Percentiles rank a stretch among this genome's conserved stretches.
Conservation (phyloP, 441 rosid species). For the Eutrema salsugineum region DNA sequence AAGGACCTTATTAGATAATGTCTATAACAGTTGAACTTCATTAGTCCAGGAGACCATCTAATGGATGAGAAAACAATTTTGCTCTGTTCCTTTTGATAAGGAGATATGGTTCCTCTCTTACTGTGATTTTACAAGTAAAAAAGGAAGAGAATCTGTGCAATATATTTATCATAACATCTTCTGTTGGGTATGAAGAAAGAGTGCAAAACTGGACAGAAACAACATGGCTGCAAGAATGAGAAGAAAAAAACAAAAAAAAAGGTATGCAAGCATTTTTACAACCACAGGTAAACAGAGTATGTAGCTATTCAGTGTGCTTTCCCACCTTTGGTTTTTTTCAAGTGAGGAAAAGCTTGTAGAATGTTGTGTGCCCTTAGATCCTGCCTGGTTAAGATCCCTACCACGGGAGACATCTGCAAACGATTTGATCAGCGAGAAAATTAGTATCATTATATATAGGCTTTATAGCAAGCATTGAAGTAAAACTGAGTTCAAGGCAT, state of each 20-base stretch:
- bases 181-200: slow-evolving; percentile 24
- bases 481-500: neutral
- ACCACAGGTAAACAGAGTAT: slow-evolving; percentile 5
- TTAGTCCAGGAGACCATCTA: neutral
- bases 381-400: slow-evolving; percentile 81
- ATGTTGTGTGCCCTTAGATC: slow-evolving; percentile 69
- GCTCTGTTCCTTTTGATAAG: slow-evolving; percentile 14
- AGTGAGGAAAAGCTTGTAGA: slow-evolving; percentile 64
- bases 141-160: neutral
- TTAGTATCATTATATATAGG: neutral
- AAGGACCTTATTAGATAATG: neutral
- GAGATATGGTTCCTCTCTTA: neutral
- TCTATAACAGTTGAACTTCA: slow-evolving; percentile 2
- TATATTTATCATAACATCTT: slow-evolving; percentile 14
- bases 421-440: neutral
- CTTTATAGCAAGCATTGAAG: neutral
- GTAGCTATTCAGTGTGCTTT: slow-evolving; percentile 31
- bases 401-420: slow-evolving; percentile 56
- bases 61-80: slow-evolving; percentile 21
- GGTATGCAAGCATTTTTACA: slow-evolving; percentile 17
- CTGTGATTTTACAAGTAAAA: slow-evolving; percentile 14
- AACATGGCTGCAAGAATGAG: slow-evolving; percentile 8
- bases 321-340: slow-evolving; percentile 39
- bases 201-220: slow-evolving; percentile 32
- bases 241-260: too few species aligned